Base-by-base conservation (phyloP, 768 basidiomycete genomes). In the Plicaturopsis crispa region DNA sequence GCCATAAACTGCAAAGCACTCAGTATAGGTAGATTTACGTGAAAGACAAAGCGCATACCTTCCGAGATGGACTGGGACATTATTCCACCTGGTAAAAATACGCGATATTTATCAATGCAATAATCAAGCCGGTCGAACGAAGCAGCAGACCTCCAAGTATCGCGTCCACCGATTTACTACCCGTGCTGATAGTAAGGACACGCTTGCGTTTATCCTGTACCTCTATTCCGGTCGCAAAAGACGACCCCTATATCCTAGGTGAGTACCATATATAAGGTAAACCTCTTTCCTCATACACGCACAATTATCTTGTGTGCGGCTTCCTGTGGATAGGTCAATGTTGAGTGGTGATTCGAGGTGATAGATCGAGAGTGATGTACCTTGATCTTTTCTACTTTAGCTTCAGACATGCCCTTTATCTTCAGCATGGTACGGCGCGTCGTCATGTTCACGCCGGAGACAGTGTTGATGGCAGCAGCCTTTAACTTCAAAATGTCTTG, bases 321-420 rank as follows among this genome's bases (percentile, higher is more conserved):
- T 67, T 96, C 92, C 88, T 93, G 26, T n/a, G n/a, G n/a, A 32
- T 33, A 14, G 36, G 35, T 39, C 6, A 43, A 22, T 4, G 18
- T 7, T 6, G 13, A 21, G n/a, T 14, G 19, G 26, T 35, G 16
- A 14, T 31, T 22, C 20, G 18, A 24, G 7, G 23, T 24, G 13
- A 23, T 10, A 19, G 24, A 17, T n/a, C n/a, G 14, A 20, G 12
- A 8, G 19, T 31, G 26, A 28, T 54, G 30, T 40, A 75, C 90
- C 67, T 94, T 94, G 51, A 97, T 87, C 58, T 98, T 98, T 53
- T 98, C 93, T 2, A 98, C 91, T 57, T 98, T 98, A 1, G 93
- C 86, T 50, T 96, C 93, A 3, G 92, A 92, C 73, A 94, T 82
- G 31, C 93, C 93, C 73, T 97, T 98, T 50, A 98, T 93, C 57